A percentile compares a stretch with the other conserved stretches of the same genome.
Evolutionary conservation across 805 yeast genomes (phyloP).

Genomic region (Ogataea nitratoaversa): DNA sequence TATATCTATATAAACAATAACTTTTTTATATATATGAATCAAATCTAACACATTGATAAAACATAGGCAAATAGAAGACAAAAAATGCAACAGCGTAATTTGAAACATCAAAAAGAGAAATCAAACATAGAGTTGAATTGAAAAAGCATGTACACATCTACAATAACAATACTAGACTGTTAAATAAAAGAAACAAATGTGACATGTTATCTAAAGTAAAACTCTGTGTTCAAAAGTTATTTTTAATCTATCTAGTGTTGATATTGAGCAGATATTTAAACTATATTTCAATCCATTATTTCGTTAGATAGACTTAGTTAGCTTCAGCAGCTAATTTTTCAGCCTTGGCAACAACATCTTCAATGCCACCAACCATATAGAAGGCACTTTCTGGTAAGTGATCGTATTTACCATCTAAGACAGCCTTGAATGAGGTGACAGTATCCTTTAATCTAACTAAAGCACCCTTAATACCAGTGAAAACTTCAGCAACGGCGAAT

Average conservation of each 20-base stretch:
- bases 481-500: constrained; percentile 98
- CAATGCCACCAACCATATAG: constrained; percentile 99
- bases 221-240: background rate
- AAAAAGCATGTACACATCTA: too few species aligned
- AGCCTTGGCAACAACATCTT: constrained; percentile 97
- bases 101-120: too few species aligned
- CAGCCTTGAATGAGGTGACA: constrained; percentile 90
- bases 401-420: constrained; percentile 97
- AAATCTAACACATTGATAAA: constrained; percentile 1
- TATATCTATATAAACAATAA: constrained; percentile 9
- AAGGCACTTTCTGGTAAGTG: constrained; percentile 98
- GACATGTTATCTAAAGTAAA: too few species aligned
- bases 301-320: constrained; percentile 38
- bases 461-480: constrained; percentile 99
- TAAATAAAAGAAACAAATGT: too few species aligned
- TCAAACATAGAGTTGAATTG: too few species aligned
- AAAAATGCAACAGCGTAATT: background rate
- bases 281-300: background rate
- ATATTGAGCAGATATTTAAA: background rate
- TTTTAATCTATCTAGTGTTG: background rate
- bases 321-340: constrained; percentile 97
- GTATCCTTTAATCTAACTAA: constrained; percentile 97
- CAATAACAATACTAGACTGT: background rate
- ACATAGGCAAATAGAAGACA: background rate
- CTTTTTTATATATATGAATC: constrained; percentile 3